Evolutionary conservation across 805 yeast genomes (phyloP), one percentile per base, ranked within the genome.

Genomic region (Candida taoyuanica): DNA sequence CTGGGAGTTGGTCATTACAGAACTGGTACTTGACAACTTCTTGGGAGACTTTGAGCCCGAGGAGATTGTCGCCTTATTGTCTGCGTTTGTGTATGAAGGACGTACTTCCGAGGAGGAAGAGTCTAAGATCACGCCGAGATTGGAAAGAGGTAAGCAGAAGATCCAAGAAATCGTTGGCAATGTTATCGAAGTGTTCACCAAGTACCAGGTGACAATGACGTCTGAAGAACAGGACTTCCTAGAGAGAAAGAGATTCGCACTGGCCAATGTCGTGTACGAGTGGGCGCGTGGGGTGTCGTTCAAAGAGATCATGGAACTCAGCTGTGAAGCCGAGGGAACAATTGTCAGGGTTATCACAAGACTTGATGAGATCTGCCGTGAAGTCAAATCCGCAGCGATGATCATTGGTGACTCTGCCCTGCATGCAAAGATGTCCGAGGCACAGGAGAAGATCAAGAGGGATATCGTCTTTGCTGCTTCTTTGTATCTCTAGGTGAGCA

Each of bases 391-490:
- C 37, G 97, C 98, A 4, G 88, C 98, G 2, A 71, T 91, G 49
- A 87, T 93, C 51, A 85, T 93, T 55, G 99, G 98, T 39, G 96
- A 93, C 60, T 79, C 94, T 6, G 74, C 76, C n/a, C 71, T 93
- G 46, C 94, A 88, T 60, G 70, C 85, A 33, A 91, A 91, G 62
- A 87, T 93, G 93, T 71, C 78, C 16, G 82, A 77, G 39, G 96
- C 97, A 0, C 98, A 91, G 63, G 98, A 93, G 57, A 76, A 78
- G 60, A 93, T 93, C 58, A 91, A 91, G 64, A 78, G 99, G 53
- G 98, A 93, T 59, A 93, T 93, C 50, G 98, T 93, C 0, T 93
- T 93, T 63, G 93, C 98, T 59, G 97, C 98, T 4, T 85, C 96
- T 40, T 73, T 93, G 43, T 93, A 93, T 58, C 66, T 91, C 48